A percentile compares a stretch with the other conserved stretches of the same genome.
These are phyloP conservation scores for Cardiosporidium cionae DNA, from an alignment of 169 alveolate genomes.

Conservation along the genomic window DNA sequence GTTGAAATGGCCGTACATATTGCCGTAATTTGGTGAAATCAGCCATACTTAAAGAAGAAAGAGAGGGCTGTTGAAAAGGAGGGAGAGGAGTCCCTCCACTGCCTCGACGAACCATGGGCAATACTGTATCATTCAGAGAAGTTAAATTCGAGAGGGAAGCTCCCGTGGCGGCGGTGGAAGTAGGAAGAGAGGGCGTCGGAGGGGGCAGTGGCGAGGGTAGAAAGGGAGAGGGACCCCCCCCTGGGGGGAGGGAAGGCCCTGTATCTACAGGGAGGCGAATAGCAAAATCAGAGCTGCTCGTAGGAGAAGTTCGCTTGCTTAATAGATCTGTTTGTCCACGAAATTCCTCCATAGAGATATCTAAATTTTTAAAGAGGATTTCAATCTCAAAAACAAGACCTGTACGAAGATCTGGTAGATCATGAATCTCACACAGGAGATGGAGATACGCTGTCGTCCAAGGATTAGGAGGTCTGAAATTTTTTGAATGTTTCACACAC, in stretches of 20 bases:
- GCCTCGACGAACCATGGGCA: no score
- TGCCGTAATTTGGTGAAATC: no score
- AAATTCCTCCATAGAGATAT: constrained; percentile 42
- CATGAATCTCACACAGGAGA: constrained; percentile 73
- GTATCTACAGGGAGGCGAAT: neutral
- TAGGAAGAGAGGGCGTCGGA: no score
- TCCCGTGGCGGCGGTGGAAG: no score
- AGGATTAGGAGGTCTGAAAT: constrained; percentile 83
- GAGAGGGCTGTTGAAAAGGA: no score
- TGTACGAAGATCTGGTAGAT: constrained; percentile 58
- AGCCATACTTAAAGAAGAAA: no score
- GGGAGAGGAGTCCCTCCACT: no score
- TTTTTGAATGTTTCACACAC: constrained; percentile 52
- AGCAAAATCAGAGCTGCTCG: constrained; percentile 7
- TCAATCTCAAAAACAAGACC: constrained; percentile 79
- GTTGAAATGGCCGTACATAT: no score
- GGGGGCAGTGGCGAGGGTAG: no score
- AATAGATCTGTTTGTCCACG: constrained; percentile 6
- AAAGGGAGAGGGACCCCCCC: no score
- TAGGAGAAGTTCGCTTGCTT: constrained; percentile 4
- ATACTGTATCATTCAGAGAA: no score
- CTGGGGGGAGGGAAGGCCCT: neutral
- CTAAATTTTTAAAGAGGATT: constrained; percentile 66
- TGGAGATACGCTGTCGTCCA: constrained; percentile 78
- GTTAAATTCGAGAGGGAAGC: no score